Evolutionary conservation across 2,329 filamentous ascomycete species (phyloP), one percentile per base, ranked within the genome.

Genomic region (Alternaria sp.): DNA sequence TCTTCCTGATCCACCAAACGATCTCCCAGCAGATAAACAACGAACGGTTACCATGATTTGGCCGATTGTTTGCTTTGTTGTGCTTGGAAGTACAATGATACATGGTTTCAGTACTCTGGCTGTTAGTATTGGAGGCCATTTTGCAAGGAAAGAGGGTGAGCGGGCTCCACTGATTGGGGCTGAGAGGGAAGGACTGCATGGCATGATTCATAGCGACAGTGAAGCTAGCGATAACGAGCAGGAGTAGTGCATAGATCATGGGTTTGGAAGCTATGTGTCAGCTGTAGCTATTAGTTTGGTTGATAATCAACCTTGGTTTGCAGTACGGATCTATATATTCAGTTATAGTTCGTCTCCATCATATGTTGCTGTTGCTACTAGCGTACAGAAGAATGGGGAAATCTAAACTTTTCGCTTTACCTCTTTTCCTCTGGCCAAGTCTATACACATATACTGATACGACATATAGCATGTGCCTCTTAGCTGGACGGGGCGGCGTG

Each of bases 31-130:
- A 0, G 60, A 77, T 66, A 61, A 78, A 53, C 70, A 78, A 45
- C 67, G 74, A 20, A 80, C 82, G 0, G 76, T 85, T 3, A 76
- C 80, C 27, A 73, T 83, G 8, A 77, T 87, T 0, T 87, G 84
- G 84, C 85, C 85, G 0, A 78, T 87, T 0, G 80, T 87, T 2
- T 85, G 83, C 63, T 86, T 86, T 64, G 76, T 86, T 4, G 84
- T 87, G 0, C 67, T 87, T 5, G 83, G 83, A 3, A 85, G 82
- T 61, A 86, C 82, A 5, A 74, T 87, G 60, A 78, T 87, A 5
- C 85, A 87, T 74, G 85, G 85, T 0, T 66, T 86, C 38, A 85
- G 82, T 61, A 84, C 85, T 2, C 68, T 85, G 51, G 81, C 76
- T 0, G 81, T 87, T 58, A 85, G 83, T 62, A 54, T 87, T 0